Base-by-base conservation (phyloP, 352 stramenopile species). In the Phytophthora cactorum region DNA sequence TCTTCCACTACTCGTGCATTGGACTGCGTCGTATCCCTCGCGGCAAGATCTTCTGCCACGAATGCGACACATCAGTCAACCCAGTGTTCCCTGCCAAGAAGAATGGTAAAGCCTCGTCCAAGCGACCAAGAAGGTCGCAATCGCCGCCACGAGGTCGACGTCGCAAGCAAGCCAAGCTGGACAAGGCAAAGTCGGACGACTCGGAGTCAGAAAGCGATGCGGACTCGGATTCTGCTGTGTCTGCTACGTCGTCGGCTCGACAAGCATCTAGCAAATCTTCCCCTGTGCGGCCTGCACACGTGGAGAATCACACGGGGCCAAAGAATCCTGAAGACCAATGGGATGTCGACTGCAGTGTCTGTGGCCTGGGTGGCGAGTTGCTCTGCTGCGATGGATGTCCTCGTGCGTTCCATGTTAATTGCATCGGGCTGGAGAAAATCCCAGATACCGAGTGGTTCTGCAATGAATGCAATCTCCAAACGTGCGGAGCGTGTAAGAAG, bases 371-470 rank as follows among this genome's bases (percentile, higher is more conserved):
- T n/a, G 93, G 92, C 3, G 85, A 96, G 56, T 43, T 98, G 15
- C 73, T 98, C 1, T 96, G 88, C 68, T 99, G 96, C 63, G 91
- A 96, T 61, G 90, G 87, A 12, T 99, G 96, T 60, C 95, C 95
- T 3, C 78, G 92, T 44, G 86, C 92, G 6, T 99, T 97, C 74
- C 96, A 99, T 77, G 62, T 85, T 5, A 81, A 85, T 32, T 99
- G 96, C 53, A 86, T 95, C 45, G 74, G 77, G 4, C 59, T 95
- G n/a, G 41, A 84, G 56, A 52, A 67, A 3, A 74, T 93, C n/a
- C 86, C 86, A 3, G 77, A 86, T 0, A 87, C 84, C 9, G 89
- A 95, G 54, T 97, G 90, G 90, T 97, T 96, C 58, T 97, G 90
- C 70, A 81, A 91, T 29, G 87, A 96, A 47, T 97, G 90, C 58